Evolutionary conservation across 768 basidiomycete species (phyloP).

Genomic region (Mycena belliarum): DNA sequence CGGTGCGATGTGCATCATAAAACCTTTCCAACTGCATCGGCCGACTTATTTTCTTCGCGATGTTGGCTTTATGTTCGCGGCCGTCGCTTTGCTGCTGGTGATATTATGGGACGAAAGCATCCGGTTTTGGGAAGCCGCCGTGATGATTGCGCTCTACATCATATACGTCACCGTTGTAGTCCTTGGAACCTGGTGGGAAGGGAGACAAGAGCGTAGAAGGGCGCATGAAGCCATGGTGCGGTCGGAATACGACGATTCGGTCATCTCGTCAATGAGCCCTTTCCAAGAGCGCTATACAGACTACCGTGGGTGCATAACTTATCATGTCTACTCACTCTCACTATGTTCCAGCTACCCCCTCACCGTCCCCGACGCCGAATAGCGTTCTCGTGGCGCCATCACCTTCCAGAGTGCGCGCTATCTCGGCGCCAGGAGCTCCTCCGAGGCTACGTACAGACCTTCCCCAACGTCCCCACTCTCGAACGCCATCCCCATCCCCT

Average conservation of each 20-base stretch:
- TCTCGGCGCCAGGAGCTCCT: constrained; percentile 23
- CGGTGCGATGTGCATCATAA: constrained; percentile 97
- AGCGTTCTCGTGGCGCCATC: constrained; percentile 33
- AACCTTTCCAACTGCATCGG: constrained; percentile 84
- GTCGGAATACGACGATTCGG: constrained; percentile 58
- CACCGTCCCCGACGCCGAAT: constrained; percentile 24
- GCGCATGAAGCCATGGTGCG: constrained; percentile 54
- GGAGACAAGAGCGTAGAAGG: constrained; percentile 49
- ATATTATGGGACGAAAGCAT: constrained; percentile 81
- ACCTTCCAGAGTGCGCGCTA: constrained; percentile 34
- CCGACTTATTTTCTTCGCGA: constrained; percentile 83
- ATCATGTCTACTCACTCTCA: constrained; percentile 5
- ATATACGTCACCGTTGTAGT: constrained; percentile 79
- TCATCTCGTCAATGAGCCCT: constrained; percentile 33
- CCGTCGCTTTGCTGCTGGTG: constrained; percentile 72
- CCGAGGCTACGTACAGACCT: constrained; percentile 33
- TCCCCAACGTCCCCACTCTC: constrained; percentile 44
- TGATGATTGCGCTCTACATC: constrained; percentile 73
- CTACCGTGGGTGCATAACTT: constrained; percentile 46
- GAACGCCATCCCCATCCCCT: constrained; percentile 52
- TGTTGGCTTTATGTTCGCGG: constrained; percentile 89
- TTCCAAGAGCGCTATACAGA: constrained; percentile 59
- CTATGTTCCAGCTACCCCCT: constrained; percentile 16
- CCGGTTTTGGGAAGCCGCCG: constrained; percentile 66
- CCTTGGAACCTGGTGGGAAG: constrained; percentile 74